Evolutionary conservation across 345 rosid genomes (phyloP), one percentile per base, ranked within the genome.

Genomic region (Eucalyptus erythrocorys): DNA sequence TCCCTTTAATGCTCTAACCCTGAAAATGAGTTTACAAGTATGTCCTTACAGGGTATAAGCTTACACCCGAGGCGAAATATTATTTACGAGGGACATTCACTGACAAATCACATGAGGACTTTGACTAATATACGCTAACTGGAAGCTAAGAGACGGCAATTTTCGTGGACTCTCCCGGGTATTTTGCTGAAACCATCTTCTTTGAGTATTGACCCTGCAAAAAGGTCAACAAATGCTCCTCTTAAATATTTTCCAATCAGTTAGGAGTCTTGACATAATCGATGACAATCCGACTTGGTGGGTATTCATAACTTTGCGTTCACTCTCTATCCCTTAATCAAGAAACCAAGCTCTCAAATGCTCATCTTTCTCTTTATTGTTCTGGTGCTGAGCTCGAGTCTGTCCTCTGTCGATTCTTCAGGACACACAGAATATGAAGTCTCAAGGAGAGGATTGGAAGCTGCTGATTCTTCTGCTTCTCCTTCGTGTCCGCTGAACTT

Each of bases 401-500:
- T 87, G 49, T 47, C 88, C 53, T 32, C 27, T 26, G 40, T 47
- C 34, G 13, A 76, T 22, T 87, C 81, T 53, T 55, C 86, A 24
- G 89, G 37, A 86, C n/a, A 42, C 48, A 19, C 66, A 45, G 87
- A 40, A 6, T 11, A 76, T 76, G 84, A 21, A 3, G 84, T 76
- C 47, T 26, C 47, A 10, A 40, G 43, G 84, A 76, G 84, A 76
- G 84, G 37, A 76, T 37, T 76, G 47, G 82, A 76, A 21, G 82
- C 82, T 21, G 82, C 47, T 2, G 45, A 40, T 59, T 24, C 66
- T 34, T 50, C 85, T 13, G 89, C 48, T 49, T 16, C 86, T 10
- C 48, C 61, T 51, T 49, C 96, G 2, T 96, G 98, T 89, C 98
- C 98, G 5, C 93, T 96, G 48, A 92, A 96, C 91, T 95, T 96